Percentiles rank a stretch among this genome's conserved stretches.
Conservation (phyloP, 2,329 filamentous ascomycete genomes). For the Cladosporium sp. region DNA sequence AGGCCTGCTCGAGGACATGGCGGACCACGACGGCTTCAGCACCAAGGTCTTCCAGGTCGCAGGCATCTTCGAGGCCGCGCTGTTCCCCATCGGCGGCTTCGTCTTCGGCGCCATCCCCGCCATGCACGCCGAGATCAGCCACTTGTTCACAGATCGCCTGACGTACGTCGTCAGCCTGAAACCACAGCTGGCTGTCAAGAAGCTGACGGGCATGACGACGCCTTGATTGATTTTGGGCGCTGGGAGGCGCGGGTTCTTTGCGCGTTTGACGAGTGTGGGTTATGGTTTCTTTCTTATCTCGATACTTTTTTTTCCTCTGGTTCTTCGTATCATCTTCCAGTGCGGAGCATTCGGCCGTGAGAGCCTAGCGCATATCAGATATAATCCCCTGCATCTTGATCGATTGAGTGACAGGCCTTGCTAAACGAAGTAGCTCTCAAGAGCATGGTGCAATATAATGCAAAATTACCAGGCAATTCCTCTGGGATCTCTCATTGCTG, state of each 20-base stretch:
- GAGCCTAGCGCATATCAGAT: not conserved
- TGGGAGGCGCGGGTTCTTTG: not conserved
- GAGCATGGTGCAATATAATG: not conserved
- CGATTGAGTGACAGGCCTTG: not conserved
- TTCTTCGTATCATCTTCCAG: not conserved
- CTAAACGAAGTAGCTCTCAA: not conserved
- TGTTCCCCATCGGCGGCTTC: slow-evolving; percentile 62
- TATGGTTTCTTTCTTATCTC: not conserved
- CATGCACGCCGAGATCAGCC: slow-evolving; percentile 60
- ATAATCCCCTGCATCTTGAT: no score
- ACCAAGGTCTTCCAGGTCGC: slow-evolving; percentile 22
- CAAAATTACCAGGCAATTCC: not conserved
- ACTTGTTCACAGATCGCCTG: slow-evolving; percentile 64
- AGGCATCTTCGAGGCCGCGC: slow-evolving; percentile 57
- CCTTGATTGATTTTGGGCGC: slow-evolving; percentile 1
- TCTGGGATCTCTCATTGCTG: no score
- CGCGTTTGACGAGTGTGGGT: not conserved
- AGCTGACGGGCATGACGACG: not conserved
- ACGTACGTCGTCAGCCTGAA: slow-evolving; percentile 70
- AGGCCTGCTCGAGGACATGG: slow-evolving; percentile 57
- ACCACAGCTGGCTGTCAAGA: slow-evolving; percentile 31
- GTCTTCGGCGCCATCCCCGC: slow-evolving; percentile 63
- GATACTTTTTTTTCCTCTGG: not conserved
- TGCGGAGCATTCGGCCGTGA: not conserved
- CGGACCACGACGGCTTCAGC: slow-evolving; percentile 23